phyloP scores from a whole-genome alignment of 208 protist genomes.

The Leishmania amazonensis region DNA sequence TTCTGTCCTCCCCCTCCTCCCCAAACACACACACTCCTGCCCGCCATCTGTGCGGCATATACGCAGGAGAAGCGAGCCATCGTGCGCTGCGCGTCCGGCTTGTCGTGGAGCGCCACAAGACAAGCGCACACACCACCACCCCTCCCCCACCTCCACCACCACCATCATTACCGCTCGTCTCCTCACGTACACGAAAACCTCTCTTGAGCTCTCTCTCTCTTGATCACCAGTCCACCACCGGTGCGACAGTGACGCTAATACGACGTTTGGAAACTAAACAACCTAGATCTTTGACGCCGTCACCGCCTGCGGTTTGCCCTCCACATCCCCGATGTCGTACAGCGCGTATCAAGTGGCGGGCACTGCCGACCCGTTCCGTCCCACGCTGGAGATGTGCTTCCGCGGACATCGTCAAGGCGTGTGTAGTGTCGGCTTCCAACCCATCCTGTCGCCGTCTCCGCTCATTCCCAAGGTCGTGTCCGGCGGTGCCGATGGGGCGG shows the following conservation, averaged over 20 bases:
- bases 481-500: conserved; percentile 66
- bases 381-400: conserved; percentile 73
- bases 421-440: conserved; percentile 56
- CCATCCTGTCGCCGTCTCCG: conserved; percentile 1
- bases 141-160: background rate
- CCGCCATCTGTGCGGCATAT: background rate
- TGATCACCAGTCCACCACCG: background rate
- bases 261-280: background rate
- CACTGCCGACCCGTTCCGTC: conserved; percentile 12
- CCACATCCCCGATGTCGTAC: conserved; percentile 7
- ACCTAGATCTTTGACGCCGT: background rate
- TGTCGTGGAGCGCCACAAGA: background rate
- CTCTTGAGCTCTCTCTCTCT: background rate
- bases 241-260: background rate
- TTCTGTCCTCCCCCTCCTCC: background rate
- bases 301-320: background rate
- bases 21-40: background rate
- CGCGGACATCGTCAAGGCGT: conserved; percentile 73
- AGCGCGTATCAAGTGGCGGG: conserved; percentile 8
- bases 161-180: background rate
- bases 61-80: background rate
- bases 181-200: background rate
- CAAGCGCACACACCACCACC: background rate
- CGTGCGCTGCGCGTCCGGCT: background rate
- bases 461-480: conserved; percentile 61